Evolutionary conservation across 805 yeast genomes (phyloP), one percentile per base, ranked within the genome.

Genomic region (Yamadazyma olivae): DNA sequence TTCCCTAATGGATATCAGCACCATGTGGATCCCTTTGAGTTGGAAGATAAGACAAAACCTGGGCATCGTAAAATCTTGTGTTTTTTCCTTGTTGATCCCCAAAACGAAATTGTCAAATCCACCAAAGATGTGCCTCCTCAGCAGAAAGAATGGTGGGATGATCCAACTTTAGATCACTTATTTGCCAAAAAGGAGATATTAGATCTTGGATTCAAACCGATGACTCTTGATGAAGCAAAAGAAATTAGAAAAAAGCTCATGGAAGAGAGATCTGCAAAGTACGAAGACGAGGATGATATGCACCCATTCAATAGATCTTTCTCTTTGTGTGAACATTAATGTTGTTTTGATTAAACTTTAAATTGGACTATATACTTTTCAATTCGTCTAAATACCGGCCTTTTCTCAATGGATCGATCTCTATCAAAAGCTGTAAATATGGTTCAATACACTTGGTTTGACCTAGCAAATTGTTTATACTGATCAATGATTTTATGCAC

Each of bases 401-500:
- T 45, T 57, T 63, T 43, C 95, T 66, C 53, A 81, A 61, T 1
- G 91, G 87, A 58, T 86, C 95, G 5, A 73, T 60, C 17, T 67
- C 59, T 5, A 70, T 59, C 39, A 85, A 61, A 32, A 54, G 68
- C 3, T 61, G 36, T 24, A 83, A 56, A 25, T 65, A 49, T 6
- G 43, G 41, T 27, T 53, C 43, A n/a, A 62, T 61, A 3, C 67
- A 72, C 1, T 56, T 52, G 1, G 53, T 49, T 10, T 27, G 32
- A 17, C 37, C 23, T 35, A 36, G 45, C 44, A 44, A 55, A 39
- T 50, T 53, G 50, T 74, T 67, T 26, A 78, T 60, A 17, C 71
- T 67, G 21, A 82, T 56, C 15, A 78, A 62, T 9, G 75, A 65
- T 48, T 85, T 83, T 41, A 86, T 57, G 50, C 96, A 89, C 91